These are phyloP conservation scores for Coemansia sp. DNA, from an alignment of 192 early-diverging fungal genomes.

Conservation along the genomic window DNA sequence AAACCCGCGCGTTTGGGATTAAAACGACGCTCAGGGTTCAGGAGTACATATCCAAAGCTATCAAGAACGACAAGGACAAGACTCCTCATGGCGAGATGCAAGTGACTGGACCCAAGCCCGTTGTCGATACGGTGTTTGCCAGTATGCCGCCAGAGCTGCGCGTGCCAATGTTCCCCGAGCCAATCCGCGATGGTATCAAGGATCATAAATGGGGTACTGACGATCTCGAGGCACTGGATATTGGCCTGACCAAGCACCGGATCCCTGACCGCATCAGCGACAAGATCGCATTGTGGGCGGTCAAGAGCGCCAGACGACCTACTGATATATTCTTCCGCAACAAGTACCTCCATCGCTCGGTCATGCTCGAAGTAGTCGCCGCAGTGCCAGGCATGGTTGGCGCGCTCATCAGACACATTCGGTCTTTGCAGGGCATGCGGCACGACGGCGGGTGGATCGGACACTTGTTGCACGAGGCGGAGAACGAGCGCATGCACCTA, in stretches of 20 bases:
- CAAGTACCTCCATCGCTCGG: conserved; percentile 78
- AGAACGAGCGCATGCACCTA: conserved; percentile 82
- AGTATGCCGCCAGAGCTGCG: conserved; percentile 52
- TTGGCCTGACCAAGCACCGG: conserved; percentile 65
- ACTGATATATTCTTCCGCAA: conserved; percentile 72
- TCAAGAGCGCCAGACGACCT: conserved; percentile 66
- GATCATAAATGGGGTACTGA: conserved; percentile 56
- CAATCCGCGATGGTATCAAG: conserved; percentile 68
- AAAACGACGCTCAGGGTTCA: conserved; percentile 52
- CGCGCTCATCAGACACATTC: conserved; percentile 77
- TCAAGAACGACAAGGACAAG: conserved; percentile 19
- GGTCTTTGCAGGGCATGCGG: conserved; percentile 71
- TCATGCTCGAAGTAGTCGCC: conserved; percentile 77
- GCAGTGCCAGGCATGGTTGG: conserved; percentile 91
- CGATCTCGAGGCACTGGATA: conserved; percentile 65
- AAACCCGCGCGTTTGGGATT: conserved; percentile 45
- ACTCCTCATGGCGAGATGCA: conserved; percentile 18
- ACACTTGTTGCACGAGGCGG: conserved; percentile 89
- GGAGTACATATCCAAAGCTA: conserved; percentile 39
- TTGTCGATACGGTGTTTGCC: conserved; percentile 24
- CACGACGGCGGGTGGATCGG: conserved; percentile 93
- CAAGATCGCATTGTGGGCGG: conserved; percentile 64
- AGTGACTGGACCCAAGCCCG: conserved; percentile 26
- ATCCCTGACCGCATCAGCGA: conserved; percentile 61
- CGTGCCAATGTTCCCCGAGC: conserved; percentile 47